A percentile compares a stretch with the other conserved stretches of the same genome.
These are phyloP conservation scores for Kodamaea plutei DNA, from an alignment of 1,139 yeast species.

Conservation along the genomic window DNA sequence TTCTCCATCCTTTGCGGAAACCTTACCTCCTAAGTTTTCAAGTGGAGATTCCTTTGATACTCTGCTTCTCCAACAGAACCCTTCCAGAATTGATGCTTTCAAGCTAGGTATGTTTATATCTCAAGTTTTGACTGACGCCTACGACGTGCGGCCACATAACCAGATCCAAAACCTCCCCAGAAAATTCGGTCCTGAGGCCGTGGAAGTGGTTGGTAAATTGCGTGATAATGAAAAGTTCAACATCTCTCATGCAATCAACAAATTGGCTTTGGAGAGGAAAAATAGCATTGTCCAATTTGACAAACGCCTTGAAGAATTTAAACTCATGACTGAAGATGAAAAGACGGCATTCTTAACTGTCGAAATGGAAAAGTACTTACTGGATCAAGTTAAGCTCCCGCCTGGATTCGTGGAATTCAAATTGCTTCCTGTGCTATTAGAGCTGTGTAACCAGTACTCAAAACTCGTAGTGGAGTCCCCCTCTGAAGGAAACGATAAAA, in stretches of 20 bases:
- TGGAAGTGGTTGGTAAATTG: constrained; percentile 10
- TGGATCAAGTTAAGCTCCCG: constrained; percentile 35
- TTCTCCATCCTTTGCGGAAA: constrained; percentile 22
- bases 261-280: constrained; percentile 27
- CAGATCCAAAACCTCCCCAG: constrained; percentile 6
- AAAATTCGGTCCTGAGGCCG: constrained; percentile 7
- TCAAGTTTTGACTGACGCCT: constrained; percentile 29
- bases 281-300: constrained; percentile 45
- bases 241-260: constrained; percentile 15
- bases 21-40: constrained; percentile 39
- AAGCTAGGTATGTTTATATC: constrained; percentile 56
- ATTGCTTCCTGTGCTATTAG: constrained; percentile 63
- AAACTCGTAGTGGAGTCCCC: constrained; percentile 25
- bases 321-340: constrained; percentile 46
- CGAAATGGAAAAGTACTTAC: constrained; percentile 31
- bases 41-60: constrained; percentile 14
- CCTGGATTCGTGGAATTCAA: constrained; percentile 58
- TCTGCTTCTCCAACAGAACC: constrained; percentile 35
- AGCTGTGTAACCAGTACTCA: constrained; percentile 28
- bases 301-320: constrained; percentile 48
- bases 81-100: constrained; percentile 58
- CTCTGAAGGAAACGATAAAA: constrained; percentile 32
- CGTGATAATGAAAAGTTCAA: constrained; percentile 8
- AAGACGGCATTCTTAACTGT: constrained; percentile 51
- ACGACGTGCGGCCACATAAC: constrained; percentile 7